phyloP scores from a whole-genome alignment of 352 stramenopile species.

The Phytopythium montanum region DNA sequence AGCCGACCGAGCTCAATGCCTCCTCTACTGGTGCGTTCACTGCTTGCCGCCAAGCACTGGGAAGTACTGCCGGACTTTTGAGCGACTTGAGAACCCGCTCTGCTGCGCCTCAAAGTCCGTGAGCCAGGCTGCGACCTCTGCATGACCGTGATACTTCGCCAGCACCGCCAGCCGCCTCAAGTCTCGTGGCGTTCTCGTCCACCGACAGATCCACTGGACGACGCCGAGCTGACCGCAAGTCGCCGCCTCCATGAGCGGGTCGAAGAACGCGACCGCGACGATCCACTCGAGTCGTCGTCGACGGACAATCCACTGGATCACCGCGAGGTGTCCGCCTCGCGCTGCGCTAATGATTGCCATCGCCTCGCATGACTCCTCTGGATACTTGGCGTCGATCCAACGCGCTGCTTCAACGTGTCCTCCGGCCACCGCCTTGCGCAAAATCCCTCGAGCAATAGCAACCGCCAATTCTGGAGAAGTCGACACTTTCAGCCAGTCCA shows the following conservation, averaged over 20 bases:
- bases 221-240: not conserved
- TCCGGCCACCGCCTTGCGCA: not conserved
- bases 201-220: constrained; percentile 3
- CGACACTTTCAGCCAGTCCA: not conserved
- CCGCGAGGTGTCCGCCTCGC: not conserved
- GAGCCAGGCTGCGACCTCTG: not conserved
- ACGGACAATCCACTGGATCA: constrained; percentile 5
- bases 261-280: constrained; percentile 1
- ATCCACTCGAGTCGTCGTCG: constrained; percentile 3
- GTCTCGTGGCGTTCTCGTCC: not conserved
- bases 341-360: not conserved
- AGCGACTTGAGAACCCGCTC: not conserved
- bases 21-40: too few relatives aligned
- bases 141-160: not conserved
- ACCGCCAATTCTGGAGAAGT: not conserved
- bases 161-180: not conserved
- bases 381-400: not conserved
- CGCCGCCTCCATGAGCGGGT: not conserved
- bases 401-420: not conserved
- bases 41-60: too few relatives aligned
- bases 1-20: not conserved
- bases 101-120: not conserved
- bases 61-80: not conserved
- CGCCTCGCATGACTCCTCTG: not conserved
- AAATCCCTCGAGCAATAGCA: not conserved